Conservation (phyloP, 1,139 yeast genomes). For the Zygosaccharomyces sapae region DNA sequence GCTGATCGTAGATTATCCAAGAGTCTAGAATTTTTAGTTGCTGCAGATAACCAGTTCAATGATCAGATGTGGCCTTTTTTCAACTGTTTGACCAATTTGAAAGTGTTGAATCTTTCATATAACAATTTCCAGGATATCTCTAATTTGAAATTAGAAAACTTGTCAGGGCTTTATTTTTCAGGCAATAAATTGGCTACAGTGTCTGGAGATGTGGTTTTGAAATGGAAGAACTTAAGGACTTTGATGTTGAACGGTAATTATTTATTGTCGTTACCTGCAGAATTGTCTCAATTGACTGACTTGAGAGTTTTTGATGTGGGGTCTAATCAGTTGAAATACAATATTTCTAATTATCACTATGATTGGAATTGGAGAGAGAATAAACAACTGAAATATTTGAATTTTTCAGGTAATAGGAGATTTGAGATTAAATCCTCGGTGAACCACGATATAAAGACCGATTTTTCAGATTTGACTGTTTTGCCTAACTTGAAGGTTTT, state of each 20-base stretch:
- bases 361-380: slow-evolving; percentile 99
- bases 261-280: slow-evolving; percentile 84
- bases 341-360: slow-evolving; percentile 92
- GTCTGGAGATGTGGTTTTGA: slow-evolving; percentile 78
- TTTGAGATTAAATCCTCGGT: slow-evolving; percentile 64
- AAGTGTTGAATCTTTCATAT: slow-evolving; percentile 69
- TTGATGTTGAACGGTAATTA: slow-evolving; percentile 78
- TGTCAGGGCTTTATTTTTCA: slow-evolving; percentile 68
- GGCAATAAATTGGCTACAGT: slow-evolving; percentile 78
- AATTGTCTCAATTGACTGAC: slow-evolving; percentile 62
- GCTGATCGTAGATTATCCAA: slow-evolving; percentile 43
- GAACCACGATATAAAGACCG: slow-evolving; percentile 37
- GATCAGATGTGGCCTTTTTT: slow-evolving; percentile 75
- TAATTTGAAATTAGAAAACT: slow-evolving; percentile 50
- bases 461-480: slow-evolving; percentile 72
- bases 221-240: slow-evolving; percentile 54
- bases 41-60: slow-evolving; percentile 79
- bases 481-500: slow-evolving; percentile 67
- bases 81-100: slow-evolving; percentile 55
- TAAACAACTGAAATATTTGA: slow-evolving; percentile 67
- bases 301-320: slow-evolving; percentile 83
- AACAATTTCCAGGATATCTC: slow-evolving; percentile 79
- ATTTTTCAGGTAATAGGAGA: slow-evolving; percentile 87
- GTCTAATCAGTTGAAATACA: slow-evolving; percentile 82
- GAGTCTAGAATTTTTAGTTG: slow-evolving; percentile 53